A percentile compares a stretch with the other conserved stretches of the same genome.
Evolutionary conservation across 2,329 filamentous ascomycete genomes (phyloP).

Genomic region (Colletotrichum neosansevieriae): DNA sequence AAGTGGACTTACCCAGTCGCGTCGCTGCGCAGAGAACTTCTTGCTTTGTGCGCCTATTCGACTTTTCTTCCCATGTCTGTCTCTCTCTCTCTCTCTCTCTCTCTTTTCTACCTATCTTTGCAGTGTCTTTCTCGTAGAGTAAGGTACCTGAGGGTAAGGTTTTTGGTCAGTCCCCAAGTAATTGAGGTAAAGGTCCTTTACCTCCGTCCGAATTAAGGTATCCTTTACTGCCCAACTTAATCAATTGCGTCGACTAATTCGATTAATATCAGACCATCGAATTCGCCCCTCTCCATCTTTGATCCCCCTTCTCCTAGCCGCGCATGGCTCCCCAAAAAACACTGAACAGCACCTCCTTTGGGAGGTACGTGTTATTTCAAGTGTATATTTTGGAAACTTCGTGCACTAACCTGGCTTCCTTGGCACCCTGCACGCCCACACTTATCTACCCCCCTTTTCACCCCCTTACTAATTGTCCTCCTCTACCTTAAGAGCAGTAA

Average conservation of each 20-base stretch:
- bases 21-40: constrained; percentile 6
- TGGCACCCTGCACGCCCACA: no score
- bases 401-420: no score
- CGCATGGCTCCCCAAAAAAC: constrained; percentile 13
- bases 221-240: constrained; percentile 1
- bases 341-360: constrained; percentile 9
- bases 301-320: constrained; percentile 2
- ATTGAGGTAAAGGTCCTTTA: not conserved
- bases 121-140: not conserved
- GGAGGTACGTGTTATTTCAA: no score
- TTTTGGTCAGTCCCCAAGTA: not conserved
- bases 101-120: not conserved
- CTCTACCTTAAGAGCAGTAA: no score
- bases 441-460: no score
- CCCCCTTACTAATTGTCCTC: no score
- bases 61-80: not conserved
- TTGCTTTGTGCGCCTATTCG: constrained; percentile 17
- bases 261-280: constrained; percentile 13
- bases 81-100: not conserved
- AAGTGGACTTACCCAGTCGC: constrained; percentile 14
- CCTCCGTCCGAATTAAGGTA: no score
- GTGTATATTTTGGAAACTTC: no score
- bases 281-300: constrained; percentile 2
- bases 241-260: constrained; percentile 5
- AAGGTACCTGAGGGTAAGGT: not conserved